Base-by-base conservation (phyloP, 2,329 filamentous ascomycete genomes). In the Ophiostoma pallidulum region DNA sequence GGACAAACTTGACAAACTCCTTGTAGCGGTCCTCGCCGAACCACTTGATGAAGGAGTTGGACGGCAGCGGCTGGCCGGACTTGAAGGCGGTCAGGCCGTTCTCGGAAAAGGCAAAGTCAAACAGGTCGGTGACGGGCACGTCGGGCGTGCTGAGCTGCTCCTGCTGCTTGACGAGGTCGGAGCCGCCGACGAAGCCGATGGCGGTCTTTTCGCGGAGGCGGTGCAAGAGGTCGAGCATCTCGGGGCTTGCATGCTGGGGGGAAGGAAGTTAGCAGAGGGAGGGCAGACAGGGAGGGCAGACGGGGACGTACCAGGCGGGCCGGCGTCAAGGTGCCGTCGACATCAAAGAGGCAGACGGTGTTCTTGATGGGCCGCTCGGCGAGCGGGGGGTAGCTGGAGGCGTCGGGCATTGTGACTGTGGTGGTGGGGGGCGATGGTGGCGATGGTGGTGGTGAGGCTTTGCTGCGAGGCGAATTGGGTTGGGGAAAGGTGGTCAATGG, bases 21-120 rank as follows among this genome's bases (percentile, higher is more conserved):
- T 91, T 88, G 73, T 90, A 92, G 59, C 75, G 75, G 18, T 72
- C 71, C 74, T 98, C 90, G 55, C 92, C 92, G 54, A 97, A 75
- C 82, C 83, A 94, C 58, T 79, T 67, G 71, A 97, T 95, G 78
- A 97, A 98, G 69, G 79, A 87, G 68, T 84, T 84, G 60, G 80
- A 81, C 1, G 82, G 73, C 49, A 97, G 78, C 47, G 77, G 74
- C 64, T 82, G 68, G 59, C 91, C 92, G 60, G 90, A 70, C 62
- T 89, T 88, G 75, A 77, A 94, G 37, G 91, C 92, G 2, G 86
- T 94, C 57, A 98, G 79, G 10, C 92, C 92, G 70, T 98, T 98
- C 73, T 98, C 92, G 50, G 89, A 74, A 72, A 98, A 98, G 78
- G 85, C 92, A 72, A 87, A 98, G 74, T 98, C 92, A 73, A 98